Evolutionary conservation across 805 yeast species (phyloP), one percentile per base, ranked within the genome.

Genomic region (Maudiozyma pseudohumilis): DNA sequence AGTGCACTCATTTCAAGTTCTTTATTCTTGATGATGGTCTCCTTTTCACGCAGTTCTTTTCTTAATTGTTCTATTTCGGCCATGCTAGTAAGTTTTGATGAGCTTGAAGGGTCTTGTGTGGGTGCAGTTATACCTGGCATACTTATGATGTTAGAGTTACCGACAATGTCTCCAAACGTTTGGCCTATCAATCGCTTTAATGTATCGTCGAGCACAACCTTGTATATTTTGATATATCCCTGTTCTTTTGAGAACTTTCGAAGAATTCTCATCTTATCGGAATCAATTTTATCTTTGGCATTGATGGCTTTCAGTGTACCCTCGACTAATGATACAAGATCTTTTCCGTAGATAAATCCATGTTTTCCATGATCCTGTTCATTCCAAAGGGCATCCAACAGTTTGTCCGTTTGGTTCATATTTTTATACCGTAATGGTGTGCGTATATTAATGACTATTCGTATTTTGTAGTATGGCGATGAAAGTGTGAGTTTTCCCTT

Each of bases 231-330:
- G 29, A 47, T 46, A 31, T 49, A 47, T n/a, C 51, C 49, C 20
- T 60, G 52, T 6, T 53, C 56, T 15, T 44, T 50, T 10, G 57
- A 47, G 40, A 55, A 63, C n/a, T 55, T 49, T 13, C 42, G 50
- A 9, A 61, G 35, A 8, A 55, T 49, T 15, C 42, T 41, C 25
- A 29, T 1, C 28, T 38, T 25, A 13, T 35, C 39, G 2, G 10
- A 12, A 17, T 28, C 31, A 12, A 35, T 16, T n/a, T 19, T 18
- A 12, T 16, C 16, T 13, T 20, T 27, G 5, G 18, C 6, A n/a
- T 19, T 13, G 4, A 19, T 15, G 6, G 20, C 25, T 11, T 28
- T 10, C 16, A 25, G 10, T 20, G 32, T 28, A 22, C 26, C 32
- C 9, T 40, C 34, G 8, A 55, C 44, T 18, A 52, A 39, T 32